Conservation (phyloP, 1,284 basidiomycete species). For the Neolentinus lepideus region DNA sequence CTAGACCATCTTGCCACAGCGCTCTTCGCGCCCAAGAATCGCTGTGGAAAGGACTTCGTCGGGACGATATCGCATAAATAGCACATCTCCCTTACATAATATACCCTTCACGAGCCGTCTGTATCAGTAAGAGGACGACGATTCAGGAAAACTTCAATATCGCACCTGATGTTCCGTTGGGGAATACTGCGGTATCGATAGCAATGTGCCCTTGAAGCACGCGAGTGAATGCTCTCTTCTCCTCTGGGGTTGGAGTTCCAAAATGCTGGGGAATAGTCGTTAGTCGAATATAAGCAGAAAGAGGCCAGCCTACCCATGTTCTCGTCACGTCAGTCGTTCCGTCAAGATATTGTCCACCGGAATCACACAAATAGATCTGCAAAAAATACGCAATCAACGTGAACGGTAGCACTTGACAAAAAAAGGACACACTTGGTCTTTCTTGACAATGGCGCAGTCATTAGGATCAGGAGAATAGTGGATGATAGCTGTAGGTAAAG, state of each 20-base stretch:
- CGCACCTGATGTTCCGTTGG: constrained; percentile 79
- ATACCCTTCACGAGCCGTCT: constrained; percentile 34
- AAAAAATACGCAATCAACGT: neutral
- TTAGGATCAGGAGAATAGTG: constrained; percentile 84
- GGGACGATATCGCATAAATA: neutral
- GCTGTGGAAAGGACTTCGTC: constrained; percentile 29
- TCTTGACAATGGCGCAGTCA: constrained; percentile 69
- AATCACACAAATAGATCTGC: constrained; percentile 92
- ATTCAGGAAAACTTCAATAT: constrained; percentile 1
- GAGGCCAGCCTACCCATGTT: constrained; percentile 56
- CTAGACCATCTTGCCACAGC: constrained; percentile 89
- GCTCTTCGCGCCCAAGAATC: constrained; percentile 82
- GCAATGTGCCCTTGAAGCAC: constrained; percentile 96
- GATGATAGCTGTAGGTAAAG: constrained; percentile 65
- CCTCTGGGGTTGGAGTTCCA: constrained; percentile 75
- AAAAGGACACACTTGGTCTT: constrained; percentile 49
- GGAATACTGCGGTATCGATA: constrained; percentile 84
- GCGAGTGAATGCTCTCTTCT: constrained; percentile 86
- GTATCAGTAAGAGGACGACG: neutral
- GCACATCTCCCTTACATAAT: constrained; percentile 38
- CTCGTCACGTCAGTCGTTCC: constrained; percentile 95
- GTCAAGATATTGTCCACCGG: constrained; percentile 88
- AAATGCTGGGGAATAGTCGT: constrained; percentile 61
- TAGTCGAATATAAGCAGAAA: neutral
- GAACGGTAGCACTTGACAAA: constrained; percentile 3